These are phyloP conservation scores for Calonectria naviculata DNA, from an alignment of 2,329 filamentous ascomycete genomes.

Conservation along the genomic window DNA sequence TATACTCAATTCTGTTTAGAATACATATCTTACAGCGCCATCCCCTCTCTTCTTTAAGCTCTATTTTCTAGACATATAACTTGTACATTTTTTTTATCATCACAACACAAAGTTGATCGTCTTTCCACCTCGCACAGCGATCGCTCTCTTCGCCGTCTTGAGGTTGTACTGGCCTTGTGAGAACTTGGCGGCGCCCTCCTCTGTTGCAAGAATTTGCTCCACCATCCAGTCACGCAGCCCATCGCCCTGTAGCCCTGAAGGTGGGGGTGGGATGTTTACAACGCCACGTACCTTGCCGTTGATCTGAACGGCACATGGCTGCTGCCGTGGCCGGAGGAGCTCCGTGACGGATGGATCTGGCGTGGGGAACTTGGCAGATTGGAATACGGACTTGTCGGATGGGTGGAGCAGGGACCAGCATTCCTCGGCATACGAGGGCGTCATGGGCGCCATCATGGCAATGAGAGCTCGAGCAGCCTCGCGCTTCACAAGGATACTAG, in stretches of 20 bases:
- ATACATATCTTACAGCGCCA: background rate
- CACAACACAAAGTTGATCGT: slow-evolving; percentile 80
- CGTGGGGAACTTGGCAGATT: slow-evolving; percentile 67
- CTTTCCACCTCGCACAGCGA: slow-evolving; percentile 74
- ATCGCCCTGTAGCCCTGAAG: slow-evolving; percentile 52
- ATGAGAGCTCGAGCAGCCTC: slow-evolving; percentile 68
- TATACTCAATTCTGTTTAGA: background rate
- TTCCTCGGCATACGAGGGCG: slow-evolving; percentile 84
- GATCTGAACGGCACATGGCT: slow-evolving; percentile 76
- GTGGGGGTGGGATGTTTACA: slow-evolving; percentile 69
- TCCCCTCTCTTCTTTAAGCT: background rate
- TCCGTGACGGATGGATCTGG: slow-evolving; percentile 60
- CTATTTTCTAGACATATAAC: slow-evolving; percentile 18
- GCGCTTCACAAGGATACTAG: slow-evolving; percentile 56
- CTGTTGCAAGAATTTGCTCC: slow-evolving; percentile 68
- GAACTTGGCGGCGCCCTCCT: slow-evolving; percentile 69
- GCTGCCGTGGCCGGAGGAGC: slow-evolving; percentile 60
- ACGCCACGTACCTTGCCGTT: slow-evolving; percentile 82
- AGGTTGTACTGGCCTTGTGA: slow-evolving; percentile 57
- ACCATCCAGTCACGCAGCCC: slow-evolving; percentile 71
- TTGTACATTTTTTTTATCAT: background rate
- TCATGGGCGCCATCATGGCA: slow-evolving; percentile 81
- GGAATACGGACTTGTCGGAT: slow-evolving; percentile 52
- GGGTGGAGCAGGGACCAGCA: slow-evolving; percentile 74
- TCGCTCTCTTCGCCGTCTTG: slow-evolving; percentile 68